Evolutionary conservation across 2,329 filamentous ascomycete species (phyloP), one percentile per base, ranked within the genome.

Genomic region (Alternaria incomplexa): DNA sequence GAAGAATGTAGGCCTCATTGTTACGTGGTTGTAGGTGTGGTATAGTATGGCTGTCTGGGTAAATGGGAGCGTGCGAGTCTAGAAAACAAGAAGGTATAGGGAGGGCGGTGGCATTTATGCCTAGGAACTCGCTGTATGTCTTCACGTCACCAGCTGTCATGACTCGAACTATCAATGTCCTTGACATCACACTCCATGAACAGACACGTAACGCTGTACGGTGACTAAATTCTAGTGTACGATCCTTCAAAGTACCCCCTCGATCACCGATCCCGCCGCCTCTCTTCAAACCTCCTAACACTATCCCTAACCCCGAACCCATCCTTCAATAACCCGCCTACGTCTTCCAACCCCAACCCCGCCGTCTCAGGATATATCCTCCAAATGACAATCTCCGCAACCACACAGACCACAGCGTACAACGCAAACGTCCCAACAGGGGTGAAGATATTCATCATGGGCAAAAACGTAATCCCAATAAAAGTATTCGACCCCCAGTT

Each of bases 401-500:
- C 73, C 2, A 82, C 79, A 76, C 93, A 97, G 1, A 97, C 82
- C 0, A 78, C 72, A 0, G 91, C 91, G 80, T 97, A 98, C n/a
- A 91, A 78, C 1, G 88, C 85, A 82, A 98, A 97, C 0, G 93
- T 96, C 83, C 89, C 90, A 7, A 86, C 84, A 1, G 93, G 90
- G 6, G 88, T 90, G 67, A 97, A 75, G 10, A 83, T 80, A 64
- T 94, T 88, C 91, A 97, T 93, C 84, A 97, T 86, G 0, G 93
- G 93, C 72, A 98, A 77, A 73, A 98, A 98, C 0, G 93, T 96
- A 64, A 97, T 81, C 0, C 93, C 94, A 1, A 97, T 86, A 17
- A 96, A 78, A 63, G 96, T 96, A 77, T 98, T 98, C 23, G 91
- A 89, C 5, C 86, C 87, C 95, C 95, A 98, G 74, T 91, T 97